Evolutionary conservation across 495 filamentous ascomycete species (phyloP).

Genomic region (Halenospora varia): DNA sequence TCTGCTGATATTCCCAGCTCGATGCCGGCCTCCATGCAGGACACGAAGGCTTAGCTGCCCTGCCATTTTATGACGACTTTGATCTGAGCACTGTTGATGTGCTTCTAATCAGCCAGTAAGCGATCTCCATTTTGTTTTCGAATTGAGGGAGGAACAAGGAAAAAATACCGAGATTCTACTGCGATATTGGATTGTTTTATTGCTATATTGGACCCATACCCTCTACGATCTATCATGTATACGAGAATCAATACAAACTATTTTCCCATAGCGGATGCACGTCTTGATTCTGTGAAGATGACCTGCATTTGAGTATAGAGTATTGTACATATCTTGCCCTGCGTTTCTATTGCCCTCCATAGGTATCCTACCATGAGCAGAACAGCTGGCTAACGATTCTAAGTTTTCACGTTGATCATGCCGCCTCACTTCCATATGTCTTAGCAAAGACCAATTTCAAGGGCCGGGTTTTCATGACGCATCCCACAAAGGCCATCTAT

Average conservation of each 20-base stretch:
- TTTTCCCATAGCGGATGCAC: conserved; percentile 13
- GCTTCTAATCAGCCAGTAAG: conserved; percentile 97
- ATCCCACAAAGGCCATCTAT: conserved; percentile 98
- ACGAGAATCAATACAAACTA: conserved; percentile 30
- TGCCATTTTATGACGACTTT: conserved; percentile 98
- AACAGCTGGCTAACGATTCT: conserved; percentile 11
- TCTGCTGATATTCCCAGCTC: conserved; percentile 51
- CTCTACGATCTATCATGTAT: conserved; percentile 20
- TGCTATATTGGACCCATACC: neutral
- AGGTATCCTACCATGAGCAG: neutral
- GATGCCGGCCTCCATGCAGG: conserved; percentile 96
- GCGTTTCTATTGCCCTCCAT: neutral
- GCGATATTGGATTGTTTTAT: neutral
- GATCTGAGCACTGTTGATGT: conserved; percentile 96
- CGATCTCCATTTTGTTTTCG: conserved; percentile 27
- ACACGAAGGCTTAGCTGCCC: conserved; percentile 89
- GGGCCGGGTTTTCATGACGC: conserved; percentile 97
- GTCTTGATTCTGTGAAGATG: conserved; percentile 27
- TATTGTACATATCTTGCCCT: conserved; percentile 24
- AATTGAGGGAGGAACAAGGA: neutral
- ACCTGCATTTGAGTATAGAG: conserved; percentile 8
- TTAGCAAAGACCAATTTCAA: conserved; percentile 97
- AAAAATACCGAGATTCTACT: neutral
- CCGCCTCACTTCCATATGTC: conserved; percentile 92
- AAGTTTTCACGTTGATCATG: conserved; percentile 98